Percentiles rank a stretch among this genome's conserved stretches.
Conservation (phyloP, 768 basidiomycete genomes). For the Boletales sp. region DNA sequence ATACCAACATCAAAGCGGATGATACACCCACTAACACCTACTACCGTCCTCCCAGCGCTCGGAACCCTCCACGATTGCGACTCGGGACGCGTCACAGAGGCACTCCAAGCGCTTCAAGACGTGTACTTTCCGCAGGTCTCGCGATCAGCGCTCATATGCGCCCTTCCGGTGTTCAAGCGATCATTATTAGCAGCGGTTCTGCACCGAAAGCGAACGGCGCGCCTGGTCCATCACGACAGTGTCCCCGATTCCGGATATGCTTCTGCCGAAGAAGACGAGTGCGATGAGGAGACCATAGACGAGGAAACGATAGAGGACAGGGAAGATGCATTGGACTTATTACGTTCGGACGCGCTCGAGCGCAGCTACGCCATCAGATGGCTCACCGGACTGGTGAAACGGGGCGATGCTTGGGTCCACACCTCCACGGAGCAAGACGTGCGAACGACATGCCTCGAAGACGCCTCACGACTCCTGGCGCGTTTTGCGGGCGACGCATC, state of each 20-base stretch:
- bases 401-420: slow-evolving; percentile 51
- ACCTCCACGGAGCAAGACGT: slow-evolving; percentile 36
- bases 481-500: slow-evolving; percentile 43
- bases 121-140: slow-evolving; percentile 49
- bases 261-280: slow-evolving; percentile 63
- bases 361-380: slow-evolving; percentile 67
- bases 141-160: slow-evolving; percentile 2
- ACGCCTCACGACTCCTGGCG: slow-evolving; percentile 56
- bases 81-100: slow-evolving; percentile 34
- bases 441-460: slow-evolving; percentile 47
- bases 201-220: slow-evolving; percentile 20
- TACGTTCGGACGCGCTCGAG: slow-evolving; percentile 65
- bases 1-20: slow-evolving; percentile 11
- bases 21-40: slow-evolving; percentile 34
- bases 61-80: slow-evolving; percentile 35
- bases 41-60: slow-evolving; percentile 58
- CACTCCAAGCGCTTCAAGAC: slow-evolving; percentile 42
- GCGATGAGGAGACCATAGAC: slow-evolving; percentile 21
- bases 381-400: slow-evolving; percentile 66
- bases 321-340: slow-evolving; percentile 36
- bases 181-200: slow-evolving; percentile 18
- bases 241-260: slow-evolving; percentile 78
- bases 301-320: background rate
- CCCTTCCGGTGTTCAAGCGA: slow-evolving; percentile 18
- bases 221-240: slow-evolving; percentile 36